Base-by-base conservation (phyloP, 2,329 filamentous ascomycete genomes). In the Magnaporthiopsis poae region DNA sequence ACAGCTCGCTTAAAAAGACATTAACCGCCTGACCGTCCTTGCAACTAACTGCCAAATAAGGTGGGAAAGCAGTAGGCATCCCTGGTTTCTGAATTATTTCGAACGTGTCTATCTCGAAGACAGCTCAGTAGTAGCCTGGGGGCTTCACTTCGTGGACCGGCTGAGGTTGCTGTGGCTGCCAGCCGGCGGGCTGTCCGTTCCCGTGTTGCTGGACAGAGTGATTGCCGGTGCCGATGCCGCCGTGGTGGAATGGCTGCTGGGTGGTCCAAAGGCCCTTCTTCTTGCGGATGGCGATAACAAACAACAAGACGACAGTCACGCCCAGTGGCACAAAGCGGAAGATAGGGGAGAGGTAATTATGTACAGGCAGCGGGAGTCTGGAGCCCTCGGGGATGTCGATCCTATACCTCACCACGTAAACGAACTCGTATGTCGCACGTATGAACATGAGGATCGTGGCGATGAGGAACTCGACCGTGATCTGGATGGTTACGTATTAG, bases 391-490 rank as follows among this genome's bases (percentile, higher is more conserved):
- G 39, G 5, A 21, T 8, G 18, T 25, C 4, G n/a, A 56, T 3
- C 21, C 2, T 9, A 25, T 67, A 70, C 21, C 63, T n/a, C 7
- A 67, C 66, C 27, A 59, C 33, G 62, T 69, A 68, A 29, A 68
- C 66, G 56, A 74, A 65, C 7, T 12, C 25, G 66, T 68, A 70
- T 13, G 67, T 36, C 35, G 62, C 68, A 27, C 70, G 69, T 72
- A 75, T 18, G 72, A 75, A 69, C 69, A 73, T 65, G 60, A 76
- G 66, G 68, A 74, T n/a, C 70, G 76, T 63, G 70, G 76, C 62
- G 72, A 75, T 25, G 69, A 79, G 31, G 72, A 76, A 63, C 71
- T 77, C 13, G 72, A 76, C 18, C 71, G 79, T 64, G 5, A 69
- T 67, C 73, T 27, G 27, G 12, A 36, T 3, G 35, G 13, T 3